Evolutionary conservation across 2,329 filamentous ascomycete genomes (phyloP).

Genomic region (Cucurbitaria berberidis): DNA sequence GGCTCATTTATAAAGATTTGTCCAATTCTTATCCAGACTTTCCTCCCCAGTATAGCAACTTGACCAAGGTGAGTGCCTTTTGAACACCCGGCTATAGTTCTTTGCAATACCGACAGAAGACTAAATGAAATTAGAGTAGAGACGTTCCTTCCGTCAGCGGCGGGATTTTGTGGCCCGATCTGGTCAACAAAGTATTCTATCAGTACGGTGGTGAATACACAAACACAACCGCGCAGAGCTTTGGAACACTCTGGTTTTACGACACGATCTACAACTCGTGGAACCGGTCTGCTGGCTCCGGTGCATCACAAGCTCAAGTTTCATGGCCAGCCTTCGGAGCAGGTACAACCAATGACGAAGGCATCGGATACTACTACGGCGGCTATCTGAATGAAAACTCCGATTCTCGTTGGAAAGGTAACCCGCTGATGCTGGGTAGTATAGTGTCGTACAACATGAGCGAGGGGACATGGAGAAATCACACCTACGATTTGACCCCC

Average conservation of each 20-base stretch:
- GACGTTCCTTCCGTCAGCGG: slow-evolving; percentile 57
- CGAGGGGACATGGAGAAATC: slow-evolving; percentile 57
- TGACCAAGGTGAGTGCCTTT: slow-evolving; percentile 12
- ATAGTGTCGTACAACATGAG: slow-evolving; percentile 63
- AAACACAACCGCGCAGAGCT: slow-evolving; percentile 43
- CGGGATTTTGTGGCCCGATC: slow-evolving; percentile 62
- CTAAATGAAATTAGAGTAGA: slow-evolving; percentile 60
- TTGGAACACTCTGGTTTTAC: slow-evolving; percentile 57
- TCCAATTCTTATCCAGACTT: slow-evolving; percentile 12
- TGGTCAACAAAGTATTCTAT: slow-evolving; percentile 66
- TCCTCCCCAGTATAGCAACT: slow-evolving; percentile 15
- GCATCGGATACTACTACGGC: slow-evolving; percentile 62
- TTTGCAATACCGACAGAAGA: slow-evolving; percentile 33
- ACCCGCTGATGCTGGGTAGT: slow-evolving; percentile 51
- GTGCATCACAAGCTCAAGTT: slow-evolving; percentile 14
- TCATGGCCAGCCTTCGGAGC: slow-evolving; percentile 24
- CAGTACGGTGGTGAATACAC: slow-evolving; percentile 64
- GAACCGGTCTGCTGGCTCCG: slow-evolving; percentile 51
- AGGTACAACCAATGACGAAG: slow-evolving; percentile 16
- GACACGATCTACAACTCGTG: slow-evolving; percentile 62
- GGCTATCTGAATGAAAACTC: slow-evolving; percentile 64
- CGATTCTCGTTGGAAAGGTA: slow-evolving; percentile 33
- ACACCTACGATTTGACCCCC: slow-evolving; percentile 55
- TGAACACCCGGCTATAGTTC: not conserved
- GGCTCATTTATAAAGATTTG: slow-evolving; percentile 63